Evolutionary conservation across 139 green algal genomes (phyloP).

Genomic region (Micromonas pusilla): DNA sequence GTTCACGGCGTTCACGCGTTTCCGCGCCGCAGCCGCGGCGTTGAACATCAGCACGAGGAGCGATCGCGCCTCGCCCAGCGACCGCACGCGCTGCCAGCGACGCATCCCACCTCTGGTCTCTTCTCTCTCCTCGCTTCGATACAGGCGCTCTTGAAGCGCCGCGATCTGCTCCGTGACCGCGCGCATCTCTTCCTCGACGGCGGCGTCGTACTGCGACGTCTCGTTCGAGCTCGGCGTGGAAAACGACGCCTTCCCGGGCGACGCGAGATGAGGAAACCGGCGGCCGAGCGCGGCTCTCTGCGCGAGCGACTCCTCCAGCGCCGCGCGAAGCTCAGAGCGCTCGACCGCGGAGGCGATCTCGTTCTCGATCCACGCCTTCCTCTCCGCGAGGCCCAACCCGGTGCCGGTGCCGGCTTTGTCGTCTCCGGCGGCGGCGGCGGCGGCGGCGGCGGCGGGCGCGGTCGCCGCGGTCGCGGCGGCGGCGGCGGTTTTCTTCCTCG

Average conservation of each 20-base stretch:
- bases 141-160: background rate
- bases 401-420: background rate
- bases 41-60: conserved; percentile 5
- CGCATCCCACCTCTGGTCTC: background rate
- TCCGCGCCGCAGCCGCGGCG: background rate
- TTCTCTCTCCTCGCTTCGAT: background rate
- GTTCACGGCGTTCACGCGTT: no score
- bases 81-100: background rate
- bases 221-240: background rate
- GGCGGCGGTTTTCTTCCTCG: background rate
- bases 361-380: background rate
- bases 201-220: background rate
- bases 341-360: background rate
- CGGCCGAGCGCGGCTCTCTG: background rate
- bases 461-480: no score
- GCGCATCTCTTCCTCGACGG: background rate
- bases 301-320: background rate
- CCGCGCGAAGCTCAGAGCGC: background rate
- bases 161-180: background rate
- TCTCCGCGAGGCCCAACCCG: background rate
- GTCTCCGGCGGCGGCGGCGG: background rate
- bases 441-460: no score
- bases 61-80: background rate
- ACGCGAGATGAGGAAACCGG: background rate
- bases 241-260: background rate